Evolutionary conservation across 257 asterid genomes (phyloP), one percentile per base, ranked within the genome.

Genomic region (Jacaranda copaia): DNA sequence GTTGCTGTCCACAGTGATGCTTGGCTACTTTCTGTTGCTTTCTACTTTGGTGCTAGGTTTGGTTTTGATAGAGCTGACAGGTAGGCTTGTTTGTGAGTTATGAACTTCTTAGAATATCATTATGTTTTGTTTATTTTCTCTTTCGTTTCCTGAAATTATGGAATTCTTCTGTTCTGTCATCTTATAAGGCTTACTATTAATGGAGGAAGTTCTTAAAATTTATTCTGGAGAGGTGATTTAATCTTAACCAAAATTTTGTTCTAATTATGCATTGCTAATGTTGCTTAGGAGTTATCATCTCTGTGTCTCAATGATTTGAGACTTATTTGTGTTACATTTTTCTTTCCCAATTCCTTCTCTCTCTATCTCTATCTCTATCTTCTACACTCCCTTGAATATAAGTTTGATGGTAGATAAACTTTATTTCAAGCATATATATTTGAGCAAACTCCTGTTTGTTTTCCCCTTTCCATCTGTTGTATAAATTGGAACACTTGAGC

Each of bases 1-100:
- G 97, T 92, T 79, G 94, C 97, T 85, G 89, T 88, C 40, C 96
- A 87, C 78, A 92, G 97, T 64, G 97, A 92, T 46, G 91, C 92
- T 35, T 92, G 97, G 97, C 84, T 92, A 72, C 90, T 87, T 67
- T 81, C 94, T 70, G 89, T 92, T 77, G 85, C 97, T 71, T 92
- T 86, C 88, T 92, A 87, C 75, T 86, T 92, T 76, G 97, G 93
- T 74, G 89, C 90, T 57, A 86, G 96, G 83, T 92, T 88, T 81
- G 93, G 96, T 18, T 88, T 90, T 64, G 89, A 87, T 70, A 87
- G 81, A 85, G 84, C 91, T 74, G 92, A 88, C 80, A 87, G 96
- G 97, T 92, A 87, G 39, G 68, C 46, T 73, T 77, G 35, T 72
- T 69, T 57, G 61, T 65, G 45, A 60, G 45, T 78, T 66, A 48